Conservation (phyloP, 805 yeast genomes). For the Wickerhamiella azyma region DNA sequence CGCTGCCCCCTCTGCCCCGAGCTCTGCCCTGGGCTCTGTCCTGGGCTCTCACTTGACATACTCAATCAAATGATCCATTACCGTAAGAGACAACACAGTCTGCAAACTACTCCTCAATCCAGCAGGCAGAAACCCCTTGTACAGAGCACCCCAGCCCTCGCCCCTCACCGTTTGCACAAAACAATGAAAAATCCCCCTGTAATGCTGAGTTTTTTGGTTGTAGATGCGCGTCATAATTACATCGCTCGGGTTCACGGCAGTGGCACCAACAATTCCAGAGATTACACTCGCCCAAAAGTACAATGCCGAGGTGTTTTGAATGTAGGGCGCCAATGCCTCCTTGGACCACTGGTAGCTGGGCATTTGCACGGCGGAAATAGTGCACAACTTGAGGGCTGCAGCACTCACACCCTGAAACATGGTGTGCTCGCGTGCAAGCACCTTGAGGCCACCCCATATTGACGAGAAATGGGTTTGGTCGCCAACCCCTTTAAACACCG, state of each 20-base stretch:
- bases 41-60: constrained; percentile 34
- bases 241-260: constrained; percentile 97
- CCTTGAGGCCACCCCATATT: constrained; percentile 50
- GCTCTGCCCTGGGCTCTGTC: too few species aligned
- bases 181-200: constrained; percentile 82
- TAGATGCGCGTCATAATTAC: constrained; percentile 88
- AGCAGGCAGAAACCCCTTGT: constrained; percentile 93
- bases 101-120: constrained; percentile 88
- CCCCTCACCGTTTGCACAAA: constrained; percentile 60
- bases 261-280: constrained; percentile 84
- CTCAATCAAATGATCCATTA: constrained; percentile 91
- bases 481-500: constrained; percentile 47
- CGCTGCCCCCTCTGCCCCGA: too few species aligned
- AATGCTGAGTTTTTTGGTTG: constrained; percentile 81
- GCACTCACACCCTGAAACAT: constrained; percentile 71
- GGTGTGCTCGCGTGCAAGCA: constrained; percentile 57
- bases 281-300: constrained; percentile 61
- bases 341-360: constrained; percentile 80
- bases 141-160: constrained; percentile 77
- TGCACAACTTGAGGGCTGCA: constrained; percentile 81
- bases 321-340: constrained; percentile 39
- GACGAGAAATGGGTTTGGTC: constrained; percentile 81
- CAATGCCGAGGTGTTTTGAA: constrained; percentile 46
- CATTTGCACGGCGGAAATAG: constrained; percentile 87
- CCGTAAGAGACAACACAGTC: constrained; percentile 69